Conservation (phyloP, 2,329 filamentous ascomycete species). For the Aspergillus puulaauensis region DNA sequence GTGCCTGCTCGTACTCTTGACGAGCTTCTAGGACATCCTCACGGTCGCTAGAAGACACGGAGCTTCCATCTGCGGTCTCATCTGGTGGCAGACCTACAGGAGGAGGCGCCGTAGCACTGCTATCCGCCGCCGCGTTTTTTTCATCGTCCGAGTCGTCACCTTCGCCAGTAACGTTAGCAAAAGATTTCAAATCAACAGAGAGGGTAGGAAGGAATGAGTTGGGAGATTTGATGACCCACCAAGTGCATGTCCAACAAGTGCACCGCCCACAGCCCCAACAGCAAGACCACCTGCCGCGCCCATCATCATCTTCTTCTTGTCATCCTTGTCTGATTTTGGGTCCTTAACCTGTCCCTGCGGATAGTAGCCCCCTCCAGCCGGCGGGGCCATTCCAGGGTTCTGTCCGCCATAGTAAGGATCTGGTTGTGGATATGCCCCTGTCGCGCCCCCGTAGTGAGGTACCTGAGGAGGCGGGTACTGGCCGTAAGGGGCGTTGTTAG, state of each 20-base stretch:
- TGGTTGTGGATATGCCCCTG: background rate
- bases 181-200: no score
- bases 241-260: conserved; percentile 1
- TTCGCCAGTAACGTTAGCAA: no score
- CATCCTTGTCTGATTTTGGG: background rate
- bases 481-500: background rate
- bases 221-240: background rate
- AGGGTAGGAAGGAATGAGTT: background rate
- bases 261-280: background rate
- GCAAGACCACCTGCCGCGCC: conserved; percentile 3
- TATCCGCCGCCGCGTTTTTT: background rate
- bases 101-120: background rate
- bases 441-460: background rate
- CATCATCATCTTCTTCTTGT: conserved; percentile 2
- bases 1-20: conserved; percentile 3
- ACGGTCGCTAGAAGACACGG: conserved; percentile 3
- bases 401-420: background rate
- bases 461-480: background rate
- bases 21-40: conserved; percentile 5
- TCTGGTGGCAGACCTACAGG: conserved; percentile 1
- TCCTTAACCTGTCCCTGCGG: background rate
- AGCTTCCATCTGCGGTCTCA: conserved; percentile 1
- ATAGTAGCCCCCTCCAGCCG: background rate
- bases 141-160: conserved; percentile 1
- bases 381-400: background rate